Conservation (phyloP, 2,329 filamentous ascomycete species). For the Trichoderma afroharzianum region DNA sequence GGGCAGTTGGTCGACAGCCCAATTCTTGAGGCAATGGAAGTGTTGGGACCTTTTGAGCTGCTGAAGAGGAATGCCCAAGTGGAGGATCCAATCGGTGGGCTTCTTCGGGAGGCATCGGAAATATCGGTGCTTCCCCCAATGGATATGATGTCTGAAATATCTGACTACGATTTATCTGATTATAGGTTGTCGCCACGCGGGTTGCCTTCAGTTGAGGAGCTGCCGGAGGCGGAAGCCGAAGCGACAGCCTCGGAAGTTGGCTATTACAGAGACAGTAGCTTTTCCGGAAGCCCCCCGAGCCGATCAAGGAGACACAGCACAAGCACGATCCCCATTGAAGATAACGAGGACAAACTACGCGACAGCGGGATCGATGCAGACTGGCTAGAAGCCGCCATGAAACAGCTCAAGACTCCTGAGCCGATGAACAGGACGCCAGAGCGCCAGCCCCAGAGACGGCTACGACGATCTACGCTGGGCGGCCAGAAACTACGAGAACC, state of each 20-base stretch:
- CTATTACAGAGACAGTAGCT: constrained; percentile 28
- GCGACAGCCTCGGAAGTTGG: constrained; percentile 19
- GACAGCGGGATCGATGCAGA: constrained; percentile 56
- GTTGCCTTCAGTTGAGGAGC: constrained; percentile 51
- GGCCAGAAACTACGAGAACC: constrained; percentile 36
- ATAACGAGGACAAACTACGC: constrained; percentile 44
- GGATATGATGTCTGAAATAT: constrained; percentile 13
- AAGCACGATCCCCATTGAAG: constrained; percentile 17
- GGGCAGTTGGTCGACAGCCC: constrained; percentile 37
- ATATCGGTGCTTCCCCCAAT: constrained; percentile 18
- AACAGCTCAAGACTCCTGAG: constrained; percentile 28
- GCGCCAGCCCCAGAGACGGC: constrained; percentile 20
- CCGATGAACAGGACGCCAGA: constrained; percentile 16
- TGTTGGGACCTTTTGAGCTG: constrained; percentile 25
- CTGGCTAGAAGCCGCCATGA: constrained; percentile 34
- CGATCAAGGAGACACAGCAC: constrained; percentile 36
- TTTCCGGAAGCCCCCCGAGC: constrained; percentile 40
- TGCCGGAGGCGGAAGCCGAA: constrained; percentile 43
- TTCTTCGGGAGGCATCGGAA: constrained; percentile 30
- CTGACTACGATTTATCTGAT: constrained; percentile 32
- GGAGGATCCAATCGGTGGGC: constrained; percentile 28
- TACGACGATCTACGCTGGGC: constrained; percentile 30
- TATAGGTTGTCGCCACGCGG: constrained; percentile 41
- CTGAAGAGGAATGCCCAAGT: constrained; percentile 31
- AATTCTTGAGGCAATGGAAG: constrained; percentile 27